Percentiles rank a stretch among this genome's conserved stretches.
phyloP scores from a whole-genome alignment of 176 grass and related monocot species.

The Urochloa ruziziensis region DNA sequence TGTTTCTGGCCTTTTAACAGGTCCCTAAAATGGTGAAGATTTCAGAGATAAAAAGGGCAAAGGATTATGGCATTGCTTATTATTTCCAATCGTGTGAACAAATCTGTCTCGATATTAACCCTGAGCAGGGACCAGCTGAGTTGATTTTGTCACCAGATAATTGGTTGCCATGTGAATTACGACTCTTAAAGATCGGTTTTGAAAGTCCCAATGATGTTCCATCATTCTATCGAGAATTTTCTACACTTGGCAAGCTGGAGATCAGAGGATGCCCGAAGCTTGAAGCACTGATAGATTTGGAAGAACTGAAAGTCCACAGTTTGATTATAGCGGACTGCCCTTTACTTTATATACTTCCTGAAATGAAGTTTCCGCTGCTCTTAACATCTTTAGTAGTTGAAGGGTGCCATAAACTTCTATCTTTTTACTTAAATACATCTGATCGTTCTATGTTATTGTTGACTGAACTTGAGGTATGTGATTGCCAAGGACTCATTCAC shows the following conservation, averaged over 20 bases:
- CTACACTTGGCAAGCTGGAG: constrained; percentile 22
- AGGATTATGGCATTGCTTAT: neutral
- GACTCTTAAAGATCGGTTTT: neutral
- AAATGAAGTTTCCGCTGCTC: neutral
- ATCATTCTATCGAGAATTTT: neutral
- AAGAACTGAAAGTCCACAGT: neutral
- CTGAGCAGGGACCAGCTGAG: neutral
- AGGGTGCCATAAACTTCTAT: constrained; percentile 35
- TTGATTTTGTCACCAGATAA: constrained; percentile 2
- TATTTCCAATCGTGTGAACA: constrained; percentile 20
- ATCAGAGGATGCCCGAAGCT: constrained; percentile 41
- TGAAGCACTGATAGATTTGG: neutral
- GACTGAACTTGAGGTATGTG: constrained; percentile 29
- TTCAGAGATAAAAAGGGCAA: constrained; percentile 13
- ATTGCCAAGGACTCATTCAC: constrained; percentile 25
- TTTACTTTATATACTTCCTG: neutral
- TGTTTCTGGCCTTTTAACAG: neutral
- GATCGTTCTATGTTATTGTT: neutral
- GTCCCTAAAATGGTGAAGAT: neutral
- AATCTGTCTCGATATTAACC: constrained; percentile 12
- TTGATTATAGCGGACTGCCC: constrained; percentile 38
- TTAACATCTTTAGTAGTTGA: constrained; percentile 25
- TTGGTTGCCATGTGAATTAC: constrained; percentile 7
- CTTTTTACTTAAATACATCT: neutral
- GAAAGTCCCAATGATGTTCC: neutral